Evolutionary conservation across 768 basidiomycete genomes (phyloP).

Genomic region (Tricholoma matsutake): DNA sequence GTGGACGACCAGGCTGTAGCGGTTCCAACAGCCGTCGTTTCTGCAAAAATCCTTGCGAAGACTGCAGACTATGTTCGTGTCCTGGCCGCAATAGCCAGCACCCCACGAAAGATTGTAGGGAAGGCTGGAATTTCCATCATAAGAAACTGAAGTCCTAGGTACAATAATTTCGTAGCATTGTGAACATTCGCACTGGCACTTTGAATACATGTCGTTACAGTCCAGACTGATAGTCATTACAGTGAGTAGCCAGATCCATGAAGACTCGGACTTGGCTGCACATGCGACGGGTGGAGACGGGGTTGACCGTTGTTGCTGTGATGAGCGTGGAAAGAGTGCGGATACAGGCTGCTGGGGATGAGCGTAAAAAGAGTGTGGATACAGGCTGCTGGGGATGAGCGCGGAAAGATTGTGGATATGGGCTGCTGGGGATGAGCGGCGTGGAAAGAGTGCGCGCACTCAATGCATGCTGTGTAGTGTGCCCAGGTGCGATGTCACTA

Average conservation of each 20-base stretch:
- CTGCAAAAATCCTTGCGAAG: background rate
- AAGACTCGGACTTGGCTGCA: background rate
- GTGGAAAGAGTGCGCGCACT: too few relatives aligned
- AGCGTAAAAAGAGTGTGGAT: background rate
- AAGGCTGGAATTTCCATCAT: background rate
- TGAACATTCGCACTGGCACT: background rate
- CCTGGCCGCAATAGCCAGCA: background rate
- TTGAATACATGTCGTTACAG: background rate
- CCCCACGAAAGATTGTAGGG: background rate
- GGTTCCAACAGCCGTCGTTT: background rate
- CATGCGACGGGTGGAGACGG: background rate
- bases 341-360: background rate
- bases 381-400: too few relatives aligned
- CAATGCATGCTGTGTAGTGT: background rate
- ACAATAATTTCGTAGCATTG: background rate
- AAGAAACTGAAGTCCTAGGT: background rate
- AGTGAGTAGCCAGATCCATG: background rate
- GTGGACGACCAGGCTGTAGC: background rate
- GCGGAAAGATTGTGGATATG: too few relatives aligned
- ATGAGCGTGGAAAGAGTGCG: background rate
- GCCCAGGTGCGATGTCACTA: background rate
- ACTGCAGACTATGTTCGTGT: background rate
- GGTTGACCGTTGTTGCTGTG: background rate
- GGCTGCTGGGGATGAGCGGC: too few relatives aligned
- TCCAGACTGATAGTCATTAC: background rate